Conservation (phyloP, 1,139 yeast species). For the Kodamaea fungicola region DNA sequence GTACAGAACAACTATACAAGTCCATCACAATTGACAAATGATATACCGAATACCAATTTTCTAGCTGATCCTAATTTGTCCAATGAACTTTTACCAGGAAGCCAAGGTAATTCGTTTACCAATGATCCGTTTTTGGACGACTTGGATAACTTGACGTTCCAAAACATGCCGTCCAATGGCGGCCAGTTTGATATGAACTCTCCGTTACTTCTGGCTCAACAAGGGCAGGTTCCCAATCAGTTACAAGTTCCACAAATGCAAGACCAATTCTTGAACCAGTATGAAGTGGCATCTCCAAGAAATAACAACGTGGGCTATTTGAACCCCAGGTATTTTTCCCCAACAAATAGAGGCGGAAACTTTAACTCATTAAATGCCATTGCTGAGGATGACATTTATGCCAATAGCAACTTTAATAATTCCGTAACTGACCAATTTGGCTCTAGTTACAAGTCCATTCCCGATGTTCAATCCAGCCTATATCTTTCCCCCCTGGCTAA, state of each 20-base stretch:
- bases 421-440: slow-evolving; percentile 20
- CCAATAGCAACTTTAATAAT: slow-evolving; percentile 28
- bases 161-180: slow-evolving; percentile 7
- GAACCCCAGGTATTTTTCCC: slow-evolving; percentile 43
- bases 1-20: slow-evolving; percentile 3
- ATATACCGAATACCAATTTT: slow-evolving; percentile 2
- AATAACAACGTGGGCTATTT: slow-evolving; percentile 22
- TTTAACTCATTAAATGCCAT: slow-evolving; percentile 30
- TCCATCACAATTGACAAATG: slow-evolving; percentile 4
- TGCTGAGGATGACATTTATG: slow-evolving; percentile 26
- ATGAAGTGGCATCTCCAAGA: slow-evolving; percentile 25
- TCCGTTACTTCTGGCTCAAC: slow-evolving; percentile 4
- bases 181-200: slow-evolving; percentile 9
- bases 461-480: slow-evolving; percentile 12
- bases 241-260: slow-evolving; percentile 5
- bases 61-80: slow-evolving; percentile 4
- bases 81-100: slow-evolving; percentile 5
- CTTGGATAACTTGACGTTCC: slow-evolving; percentile 21
- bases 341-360: slow-evolving; percentile 23
- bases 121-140: slow-evolving; percentile 39
- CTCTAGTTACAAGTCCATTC: slow-evolving; percentile 12
- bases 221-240: slow-evolving; percentile 1
- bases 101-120: slow-evolving; percentile 16
- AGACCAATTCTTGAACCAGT: slow-evolving; percentile 10
- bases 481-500: slow-evolving; percentile 14